phyloP scores from a whole-genome alignment of 768 basidiomycete genomes.

The Trametes coccinea region DNA sequence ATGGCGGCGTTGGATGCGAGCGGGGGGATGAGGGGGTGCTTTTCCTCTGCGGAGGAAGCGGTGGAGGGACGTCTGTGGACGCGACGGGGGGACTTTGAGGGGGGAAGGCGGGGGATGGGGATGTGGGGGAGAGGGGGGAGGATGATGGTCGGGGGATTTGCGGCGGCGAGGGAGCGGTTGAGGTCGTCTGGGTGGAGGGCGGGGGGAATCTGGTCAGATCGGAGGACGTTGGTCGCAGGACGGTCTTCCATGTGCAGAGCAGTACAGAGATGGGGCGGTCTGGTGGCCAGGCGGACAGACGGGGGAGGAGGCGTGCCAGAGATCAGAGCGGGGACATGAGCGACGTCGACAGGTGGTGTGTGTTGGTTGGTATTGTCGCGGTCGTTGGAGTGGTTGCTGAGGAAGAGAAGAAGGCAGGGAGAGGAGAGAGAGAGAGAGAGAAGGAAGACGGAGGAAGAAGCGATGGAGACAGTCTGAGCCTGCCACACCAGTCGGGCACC shows the following conservation, averaged over 20 bases:
- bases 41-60: constrained; percentile 46
- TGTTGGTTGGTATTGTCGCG: too few relatives aligned
- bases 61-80: constrained; percentile 42
- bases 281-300: not conserved
- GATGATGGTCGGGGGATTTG: constrained; percentile 22
- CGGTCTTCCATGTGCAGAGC: constrained; percentile 13
- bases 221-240: not conserved
- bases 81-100: constrained; percentile 16
- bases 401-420: too few relatives aligned
- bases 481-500: too few relatives aligned
- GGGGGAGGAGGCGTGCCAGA: not conserved
- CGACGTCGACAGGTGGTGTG: too few relatives aligned
- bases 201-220: constrained; percentile 19
- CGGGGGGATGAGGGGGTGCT: constrained; percentile 40
- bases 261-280: not conserved
- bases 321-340: not conserved
- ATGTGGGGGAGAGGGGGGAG: constrained; percentile 38
- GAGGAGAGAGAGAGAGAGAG: too few relatives aligned
- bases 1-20: constrained; percentile 9
- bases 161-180: constrained; percentile 25
- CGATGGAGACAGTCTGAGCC: too few relatives aligned
- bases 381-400: too few relatives aligned
- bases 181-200: constrained; percentile 20
- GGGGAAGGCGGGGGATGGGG: constrained; percentile 26
- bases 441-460: too few relatives aligned